Conservation (phyloP, 2,329 filamentous ascomycete species). For the Penicillium sp. region DNA sequence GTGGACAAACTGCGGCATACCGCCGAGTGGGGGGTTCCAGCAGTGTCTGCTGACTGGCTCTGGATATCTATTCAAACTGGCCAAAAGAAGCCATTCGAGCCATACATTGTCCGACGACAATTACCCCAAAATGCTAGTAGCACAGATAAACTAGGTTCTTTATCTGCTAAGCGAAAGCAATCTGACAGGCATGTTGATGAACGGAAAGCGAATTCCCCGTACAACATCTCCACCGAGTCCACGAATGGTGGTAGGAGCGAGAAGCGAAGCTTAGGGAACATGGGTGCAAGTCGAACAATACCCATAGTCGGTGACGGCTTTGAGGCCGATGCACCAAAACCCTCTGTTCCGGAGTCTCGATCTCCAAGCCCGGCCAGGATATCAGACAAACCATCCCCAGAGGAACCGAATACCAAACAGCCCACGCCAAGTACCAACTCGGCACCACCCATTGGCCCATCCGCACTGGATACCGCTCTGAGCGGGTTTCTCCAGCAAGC, state of each 20-base stretch:
- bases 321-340: conserved; percentile 17
- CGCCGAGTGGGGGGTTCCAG: conserved; percentile 69
- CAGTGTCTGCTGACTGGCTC: conserved; percentile 81
- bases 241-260: not conserved
- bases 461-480: conserved; percentile 39
- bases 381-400: conserved; percentile 4
- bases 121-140: conserved; percentile 24
- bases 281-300: conserved; percentile 7
- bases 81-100: conserved; percentile 48
- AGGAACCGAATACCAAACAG: conserved; percentile 18
- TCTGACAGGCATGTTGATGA: conserved; percentile 2
- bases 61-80: conserved; percentile 69
- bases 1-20: conserved; percentile 78
- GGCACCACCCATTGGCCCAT: conserved; percentile 20
- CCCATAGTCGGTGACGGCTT: conserved; percentile 19
- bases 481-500: conserved; percentile 43
- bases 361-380: conserved; percentile 24
- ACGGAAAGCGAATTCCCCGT: not conserved
- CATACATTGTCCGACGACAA: conserved; percentile 41
- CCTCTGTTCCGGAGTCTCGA: conserved; percentile 21
- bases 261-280: conserved; percentile 3
- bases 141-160: conserved; percentile 18
- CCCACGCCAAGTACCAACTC: conserved; percentile 13
- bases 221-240: not conserved
- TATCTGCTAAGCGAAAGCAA: conserved; percentile 21